Evolutionary conservation across 768 basidiomycete species (phyloP), one percentile per base, ranked within the genome.

Genomic region (Suillus weaverae): DNA sequence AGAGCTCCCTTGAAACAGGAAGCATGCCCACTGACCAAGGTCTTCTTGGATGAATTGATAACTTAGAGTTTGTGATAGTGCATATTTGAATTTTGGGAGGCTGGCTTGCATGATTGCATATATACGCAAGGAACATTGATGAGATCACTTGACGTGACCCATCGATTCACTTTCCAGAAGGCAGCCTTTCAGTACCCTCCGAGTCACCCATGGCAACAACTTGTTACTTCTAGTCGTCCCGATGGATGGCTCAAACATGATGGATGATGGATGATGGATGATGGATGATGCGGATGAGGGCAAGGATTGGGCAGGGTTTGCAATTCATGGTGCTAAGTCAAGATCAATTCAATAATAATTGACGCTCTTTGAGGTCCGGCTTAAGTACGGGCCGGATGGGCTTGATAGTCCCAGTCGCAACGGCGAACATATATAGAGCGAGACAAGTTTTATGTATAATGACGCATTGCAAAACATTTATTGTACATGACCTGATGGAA

Each of bases 31-130:
- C 9, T 3, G 16, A 57, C 38, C 26, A 57, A 30, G 8, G 36
- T 57, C 38, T 57, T 57, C 38, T 26, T 39, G 56, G 36, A 41
- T 59, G 39, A 59, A 59, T 59, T 39, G 57, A 59, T 59, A 59
- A 41, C 26, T 41, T 41, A 41, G 11, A 30, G 39, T 30, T 39
- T 1, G 38, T 38, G 26, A 4, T 18, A 56, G 44, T 11, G 26
- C 30, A 26, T 30, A 51, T 51, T 51, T 51, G 50, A 51, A 18
- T 32, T 41, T 26, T 13, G 3, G 18, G 39, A 59, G 39, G 57
- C n/a, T 41, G 2, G 22, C 8, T 18, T 26, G n/a, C n/a, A n/a
- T n/a, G 16, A 14, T 53, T 38, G 22, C n/a, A 36, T 22, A 54
- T 3, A 20, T 38, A 5, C 4, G 14, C 36, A 22, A 22, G 16